A percentile compares a stretch with the other conserved stretches of the same genome.
These are phyloP conservation scores for Avena sativa DNA, from an alignment of 176 grass and related monocot genomes.

Conservation along the genomic window DNA sequence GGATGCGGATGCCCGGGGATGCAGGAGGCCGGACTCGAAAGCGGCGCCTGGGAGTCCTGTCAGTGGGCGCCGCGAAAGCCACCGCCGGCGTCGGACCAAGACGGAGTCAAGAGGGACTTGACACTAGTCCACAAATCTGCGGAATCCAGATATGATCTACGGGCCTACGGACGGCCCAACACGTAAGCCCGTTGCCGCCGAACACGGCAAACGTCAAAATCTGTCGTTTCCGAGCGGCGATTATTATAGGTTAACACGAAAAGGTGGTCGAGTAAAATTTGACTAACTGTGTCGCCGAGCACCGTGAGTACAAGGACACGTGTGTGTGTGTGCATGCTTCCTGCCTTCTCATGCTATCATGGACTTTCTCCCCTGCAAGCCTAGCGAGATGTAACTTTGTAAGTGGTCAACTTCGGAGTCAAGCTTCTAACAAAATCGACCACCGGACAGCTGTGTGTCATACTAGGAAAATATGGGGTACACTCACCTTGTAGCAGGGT, in stretches of 20 bases:
- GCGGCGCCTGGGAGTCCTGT: background rate
- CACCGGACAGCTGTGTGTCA: too few species aligned
- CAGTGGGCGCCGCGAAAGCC: background rate
- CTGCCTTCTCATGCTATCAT: background rate
- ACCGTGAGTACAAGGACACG: background rate
- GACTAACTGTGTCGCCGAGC: background rate
- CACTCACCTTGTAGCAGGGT: too few species aligned
- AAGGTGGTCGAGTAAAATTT: background rate
- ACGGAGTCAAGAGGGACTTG: background rate
- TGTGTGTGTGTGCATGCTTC: background rate
- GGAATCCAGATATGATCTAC: background rate
- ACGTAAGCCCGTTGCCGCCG: background rate
- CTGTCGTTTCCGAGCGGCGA: background rate
- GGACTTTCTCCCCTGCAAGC: background rate
- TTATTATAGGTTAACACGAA: background rate
- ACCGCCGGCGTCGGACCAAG: background rate
- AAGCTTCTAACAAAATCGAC: background rate
- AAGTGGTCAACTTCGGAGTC: background rate
- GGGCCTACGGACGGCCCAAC: background rate
- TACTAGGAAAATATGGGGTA: too few species aligned
- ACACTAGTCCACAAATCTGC: background rate
- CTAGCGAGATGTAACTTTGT: background rate
- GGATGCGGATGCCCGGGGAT: conserved; percentile 6
- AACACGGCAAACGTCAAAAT: background rate
- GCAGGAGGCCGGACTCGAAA: background rate